phyloP scores from a whole-genome alignment of 2,329 filamentous ascomycete species.

The Ophiognomonia clavigignenti-juglandacearum region DNA sequence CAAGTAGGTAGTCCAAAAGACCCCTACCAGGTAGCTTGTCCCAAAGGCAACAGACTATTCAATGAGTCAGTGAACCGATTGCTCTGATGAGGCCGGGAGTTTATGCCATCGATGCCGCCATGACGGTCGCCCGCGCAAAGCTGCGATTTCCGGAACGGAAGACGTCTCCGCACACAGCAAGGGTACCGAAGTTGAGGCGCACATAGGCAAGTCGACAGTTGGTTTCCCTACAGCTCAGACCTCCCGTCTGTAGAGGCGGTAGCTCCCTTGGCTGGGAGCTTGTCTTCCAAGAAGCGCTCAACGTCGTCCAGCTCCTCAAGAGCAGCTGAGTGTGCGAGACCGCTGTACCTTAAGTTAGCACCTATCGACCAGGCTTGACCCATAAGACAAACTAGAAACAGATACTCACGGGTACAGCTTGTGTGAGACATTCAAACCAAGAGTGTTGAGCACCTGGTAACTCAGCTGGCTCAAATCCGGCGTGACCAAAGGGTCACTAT shows the following conservation, averaged over 20 bases:
- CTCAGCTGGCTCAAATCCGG: slow-evolving; percentile 65
- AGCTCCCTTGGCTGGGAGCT: slow-evolving; percentile 38
- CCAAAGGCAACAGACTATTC: no score
- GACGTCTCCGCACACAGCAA: not conserved
- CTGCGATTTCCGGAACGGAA: no score
- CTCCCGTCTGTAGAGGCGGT: slow-evolving; percentile 24
- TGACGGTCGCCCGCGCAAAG: no score
- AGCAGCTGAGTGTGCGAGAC: slow-evolving; percentile 71
- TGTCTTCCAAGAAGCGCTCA: slow-evolving; percentile 51
- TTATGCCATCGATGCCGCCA: no score
- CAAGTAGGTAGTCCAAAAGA: no score
- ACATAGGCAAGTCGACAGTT: no score
- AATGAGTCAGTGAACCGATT: no score
- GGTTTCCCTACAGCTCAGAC: slow-evolving; percentile 27
- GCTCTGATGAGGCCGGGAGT: no score
- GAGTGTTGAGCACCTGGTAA: slow-evolving; percentile 58
- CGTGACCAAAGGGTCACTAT: slow-evolving; percentile 67
- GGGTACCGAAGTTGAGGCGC: not conserved
- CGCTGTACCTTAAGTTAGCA: slow-evolving; percentile 34
- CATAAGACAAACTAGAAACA: no score
- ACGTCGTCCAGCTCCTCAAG: slow-evolving; percentile 78
- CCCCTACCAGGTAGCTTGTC: no score
- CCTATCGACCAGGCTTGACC: no score
- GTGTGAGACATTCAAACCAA: slow-evolving; percentile 71
- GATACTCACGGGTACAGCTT: slow-evolving; percentile 66